Conservation (phyloP, 164 flowering plant species). For the Warburgia ugandensis region DNA sequence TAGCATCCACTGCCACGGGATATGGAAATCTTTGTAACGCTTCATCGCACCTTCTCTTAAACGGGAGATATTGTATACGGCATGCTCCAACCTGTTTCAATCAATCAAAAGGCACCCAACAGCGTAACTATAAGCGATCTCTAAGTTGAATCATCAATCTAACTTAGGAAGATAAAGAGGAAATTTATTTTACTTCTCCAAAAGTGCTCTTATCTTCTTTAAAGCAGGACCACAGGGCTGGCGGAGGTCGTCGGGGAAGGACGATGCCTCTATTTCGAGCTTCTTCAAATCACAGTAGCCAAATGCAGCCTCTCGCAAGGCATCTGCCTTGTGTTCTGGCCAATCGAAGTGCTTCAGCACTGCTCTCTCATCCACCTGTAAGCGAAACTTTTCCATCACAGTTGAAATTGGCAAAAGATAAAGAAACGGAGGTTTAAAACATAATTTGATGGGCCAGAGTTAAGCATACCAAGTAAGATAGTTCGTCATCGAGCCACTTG, state of each 20-base stretch:
- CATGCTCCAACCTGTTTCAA: constrained; percentile 92
- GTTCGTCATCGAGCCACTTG: constrained; percentile 97
- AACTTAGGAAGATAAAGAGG: too few species aligned
- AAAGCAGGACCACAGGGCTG: constrained; percentile 72
- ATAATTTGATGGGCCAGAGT: too few species aligned
- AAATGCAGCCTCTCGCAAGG: constrained; percentile 92
- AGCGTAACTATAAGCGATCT: too few species aligned
- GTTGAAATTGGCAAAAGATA: too few species aligned
- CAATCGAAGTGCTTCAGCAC: constrained; percentile 93
- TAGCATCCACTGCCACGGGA: constrained; percentile 88
- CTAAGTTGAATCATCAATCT: too few species aligned
- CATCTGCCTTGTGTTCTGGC: constrained; percentile 98
- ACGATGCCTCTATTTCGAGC: constrained; percentile 63
- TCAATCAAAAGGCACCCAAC: too few species aligned
- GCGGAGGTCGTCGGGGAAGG: constrained; percentile 52
- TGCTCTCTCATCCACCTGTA: constrained; percentile 94
- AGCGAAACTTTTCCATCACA: too few species aligned
- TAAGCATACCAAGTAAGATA: constrained; percentile 81
- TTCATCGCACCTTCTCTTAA: constrained; percentile 74
- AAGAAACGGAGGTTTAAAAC: too few species aligned
- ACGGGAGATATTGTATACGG: constrained; percentile 67
- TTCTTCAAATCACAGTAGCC: constrained; percentile 88
- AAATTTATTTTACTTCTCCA: constrained; percentile 91
- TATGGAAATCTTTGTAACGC: constrained; percentile 52
- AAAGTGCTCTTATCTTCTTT: constrained; percentile 82